Evolutionary conservation across 495 filamentous ascomycete genomes (phyloP).

Genomic region (Penicillium psychrofluorescens): DNA sequence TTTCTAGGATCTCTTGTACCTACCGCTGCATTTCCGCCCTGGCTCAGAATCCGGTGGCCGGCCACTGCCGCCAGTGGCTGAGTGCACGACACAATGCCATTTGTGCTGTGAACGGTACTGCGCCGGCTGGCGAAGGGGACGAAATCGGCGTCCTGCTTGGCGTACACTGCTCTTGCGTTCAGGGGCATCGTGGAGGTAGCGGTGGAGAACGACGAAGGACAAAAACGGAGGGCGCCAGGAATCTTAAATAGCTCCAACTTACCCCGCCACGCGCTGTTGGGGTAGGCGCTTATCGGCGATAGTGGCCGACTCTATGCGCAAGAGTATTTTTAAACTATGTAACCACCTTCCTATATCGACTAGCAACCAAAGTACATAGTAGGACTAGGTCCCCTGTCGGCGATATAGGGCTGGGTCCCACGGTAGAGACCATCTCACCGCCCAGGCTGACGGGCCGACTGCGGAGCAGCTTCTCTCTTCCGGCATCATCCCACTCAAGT

Average conservation of each 20-base stretch:
- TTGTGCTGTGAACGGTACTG: constrained; percentile 86
- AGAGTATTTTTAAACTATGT: no score
- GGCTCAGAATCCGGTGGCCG: constrained; percentile 72
- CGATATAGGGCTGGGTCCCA: no score
- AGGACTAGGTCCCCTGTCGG: no score
- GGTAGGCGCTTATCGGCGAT: no score
- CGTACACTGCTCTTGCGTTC: constrained; percentile 54
- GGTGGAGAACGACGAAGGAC: no score
- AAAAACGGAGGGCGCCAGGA: no score
- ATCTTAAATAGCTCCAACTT: no score
- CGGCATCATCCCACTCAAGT: constrained; percentile 24
- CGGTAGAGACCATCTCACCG: no score
- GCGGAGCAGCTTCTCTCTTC: constrained; percentile 21
- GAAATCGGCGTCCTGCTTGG: constrained; percentile 50
- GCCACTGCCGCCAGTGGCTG: constrained; percentile 88
- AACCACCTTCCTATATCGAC: no score
- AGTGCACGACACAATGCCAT: constrained; percentile 86
- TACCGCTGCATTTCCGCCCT: constrained; percentile 90
- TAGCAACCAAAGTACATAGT: no score
- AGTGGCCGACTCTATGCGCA: no score
- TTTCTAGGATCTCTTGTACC: constrained; percentile 16
- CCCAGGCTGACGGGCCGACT: constrained; percentile 5
- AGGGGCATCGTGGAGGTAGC: constrained; percentile 40
- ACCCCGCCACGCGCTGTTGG: no score
- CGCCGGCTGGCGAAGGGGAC: constrained; percentile 74